Conservation (phyloP, 345 rosid species). For the Sisymbrium altissimum region DNA sequence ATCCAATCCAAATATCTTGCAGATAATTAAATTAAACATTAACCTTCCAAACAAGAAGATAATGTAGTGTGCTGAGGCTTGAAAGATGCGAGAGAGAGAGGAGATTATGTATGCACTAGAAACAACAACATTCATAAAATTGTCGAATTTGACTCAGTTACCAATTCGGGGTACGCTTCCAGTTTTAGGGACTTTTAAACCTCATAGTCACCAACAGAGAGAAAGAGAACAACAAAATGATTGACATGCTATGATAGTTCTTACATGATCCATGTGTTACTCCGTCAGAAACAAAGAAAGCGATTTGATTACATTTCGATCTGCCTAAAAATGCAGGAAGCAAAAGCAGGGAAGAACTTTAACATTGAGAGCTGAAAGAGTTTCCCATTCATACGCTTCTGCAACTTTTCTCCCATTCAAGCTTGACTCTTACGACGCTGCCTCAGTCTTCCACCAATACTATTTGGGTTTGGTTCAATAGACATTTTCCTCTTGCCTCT, state of each 20-base stretch:
- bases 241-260: constrained; percentile 1
- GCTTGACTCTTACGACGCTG: constrained; percentile 28
- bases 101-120: too few species aligned
- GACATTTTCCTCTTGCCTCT: constrained; percentile 16
- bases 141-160: too few species aligned
- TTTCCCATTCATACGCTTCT: background rate
- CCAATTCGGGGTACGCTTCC: background rate
- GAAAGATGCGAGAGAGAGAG: too few species aligned
- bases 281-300: background rate
- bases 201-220: background rate
- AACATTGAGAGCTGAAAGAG: background rate
- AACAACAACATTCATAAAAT: too few species aligned
- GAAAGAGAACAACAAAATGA: background rate
- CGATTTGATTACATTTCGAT: background rate
- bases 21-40: too few species aligned
- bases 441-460: constrained; percentile 50
- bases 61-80: too few species aligned
- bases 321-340: background rate
- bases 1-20: too few species aligned
- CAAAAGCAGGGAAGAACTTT: constrained; percentile 6
- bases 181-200: background rate
- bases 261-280: constrained; percentile 10
- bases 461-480: constrained; percentile 36
- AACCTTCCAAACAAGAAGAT: too few species aligned
- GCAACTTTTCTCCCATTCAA: background rate